phyloP scores from a whole-genome alignment of 257 asterid species.

The Cordia subcordata region DNA sequence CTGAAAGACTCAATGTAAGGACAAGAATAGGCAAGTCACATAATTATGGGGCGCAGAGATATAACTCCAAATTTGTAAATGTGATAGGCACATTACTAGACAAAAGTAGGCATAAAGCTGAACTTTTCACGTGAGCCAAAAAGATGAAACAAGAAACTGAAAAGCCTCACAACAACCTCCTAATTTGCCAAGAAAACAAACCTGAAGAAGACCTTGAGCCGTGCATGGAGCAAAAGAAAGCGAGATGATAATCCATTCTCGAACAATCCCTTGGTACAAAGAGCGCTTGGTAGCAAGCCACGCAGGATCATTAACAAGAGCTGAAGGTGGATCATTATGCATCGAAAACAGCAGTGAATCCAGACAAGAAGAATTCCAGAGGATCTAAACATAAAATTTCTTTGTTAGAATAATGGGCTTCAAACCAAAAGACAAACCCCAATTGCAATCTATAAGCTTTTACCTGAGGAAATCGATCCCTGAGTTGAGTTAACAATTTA shows the following conservation, averaged over 20 bases:
- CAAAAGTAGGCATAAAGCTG: too few species aligned
- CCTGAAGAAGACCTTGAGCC: conserved; percentile 99
- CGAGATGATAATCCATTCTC: conserved; percentile 91
- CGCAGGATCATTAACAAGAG: conserved; percentile 92
- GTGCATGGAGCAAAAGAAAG: conserved; percentile 99
- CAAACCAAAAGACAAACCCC: conserved; percentile 15
- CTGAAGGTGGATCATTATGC: conserved; percentile 86
- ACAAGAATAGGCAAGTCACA: too few species aligned
- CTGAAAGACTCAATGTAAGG: too few species aligned
- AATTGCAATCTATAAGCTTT: conserved; percentile 13
- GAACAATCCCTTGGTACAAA: conserved; percentile 82
- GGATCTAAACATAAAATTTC: conserved; percentile 45
- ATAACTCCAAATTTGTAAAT: too few species aligned
- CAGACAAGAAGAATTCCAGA: conserved; percentile 90
- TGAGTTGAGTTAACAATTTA: conserved; percentile 77
- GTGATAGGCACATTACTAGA: too few species aligned
- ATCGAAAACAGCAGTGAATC: conserved; percentile 84
- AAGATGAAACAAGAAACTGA: conserved; percentile 8
- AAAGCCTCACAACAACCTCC: conserved; percentile 8
- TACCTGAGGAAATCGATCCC: conserved; percentile 96
- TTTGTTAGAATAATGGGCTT: conserved; percentile 7
- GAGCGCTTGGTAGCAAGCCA: conserved; percentile 83
- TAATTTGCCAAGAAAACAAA: conserved; percentile 21
- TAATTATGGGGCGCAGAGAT: too few species aligned
- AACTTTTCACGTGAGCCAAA: not conserved